A percentile compares a stretch with the other conserved stretches of the same genome.
Conservation (phyloP, 176 grass and related monocot genomes). For the Cocos nucifera region DNA sequence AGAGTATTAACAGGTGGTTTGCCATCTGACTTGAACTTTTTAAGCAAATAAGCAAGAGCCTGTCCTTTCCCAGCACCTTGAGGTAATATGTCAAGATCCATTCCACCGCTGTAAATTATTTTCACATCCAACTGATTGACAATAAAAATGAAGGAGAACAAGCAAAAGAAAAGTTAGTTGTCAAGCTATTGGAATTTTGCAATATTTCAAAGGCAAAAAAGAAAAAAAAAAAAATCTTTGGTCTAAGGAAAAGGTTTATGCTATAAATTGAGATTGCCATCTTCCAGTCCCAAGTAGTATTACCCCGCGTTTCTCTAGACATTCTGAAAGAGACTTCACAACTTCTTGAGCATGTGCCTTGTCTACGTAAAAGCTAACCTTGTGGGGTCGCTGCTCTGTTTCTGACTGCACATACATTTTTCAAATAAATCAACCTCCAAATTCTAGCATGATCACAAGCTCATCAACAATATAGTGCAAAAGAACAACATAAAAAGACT, state of each 20-base stretch:
- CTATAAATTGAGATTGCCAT: constrained; percentile 5
- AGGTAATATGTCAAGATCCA: constrained; percentile 70
- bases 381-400: constrained; percentile 70
- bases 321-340: constrained; percentile 46
- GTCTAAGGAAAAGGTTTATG: too few relatives aligned
- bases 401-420: constrained; percentile 38
- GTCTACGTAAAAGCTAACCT: constrained; percentile 75
- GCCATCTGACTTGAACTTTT: constrained; percentile 47
- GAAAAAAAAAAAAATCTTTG: constrained; percentile 2
- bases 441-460: too few relatives aligned
- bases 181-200: too few relatives aligned
- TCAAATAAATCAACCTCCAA: too few relatives aligned
- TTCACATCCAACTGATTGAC: constrained; percentile 67
- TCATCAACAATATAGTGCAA: not conserved
- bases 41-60: constrained; percentile 74
- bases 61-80: constrained; percentile 80
- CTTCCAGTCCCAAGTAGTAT: not conserved
- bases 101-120: constrained; percentile 76
- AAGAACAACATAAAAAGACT: constrained; percentile 3
- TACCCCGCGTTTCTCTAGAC: constrained; percentile 48
- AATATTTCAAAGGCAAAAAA: constrained; percentile 3
- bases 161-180: too few relatives aligned
- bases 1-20: constrained; percentile 67
- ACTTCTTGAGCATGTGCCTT: constrained; percentile 57
- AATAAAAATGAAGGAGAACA: too few relatives aligned